These are phyloP conservation scores for Colletotrichum tabaci DNA, from an alignment of 2,329 filamentous ascomycete species.

Conservation along the genomic window DNA sequence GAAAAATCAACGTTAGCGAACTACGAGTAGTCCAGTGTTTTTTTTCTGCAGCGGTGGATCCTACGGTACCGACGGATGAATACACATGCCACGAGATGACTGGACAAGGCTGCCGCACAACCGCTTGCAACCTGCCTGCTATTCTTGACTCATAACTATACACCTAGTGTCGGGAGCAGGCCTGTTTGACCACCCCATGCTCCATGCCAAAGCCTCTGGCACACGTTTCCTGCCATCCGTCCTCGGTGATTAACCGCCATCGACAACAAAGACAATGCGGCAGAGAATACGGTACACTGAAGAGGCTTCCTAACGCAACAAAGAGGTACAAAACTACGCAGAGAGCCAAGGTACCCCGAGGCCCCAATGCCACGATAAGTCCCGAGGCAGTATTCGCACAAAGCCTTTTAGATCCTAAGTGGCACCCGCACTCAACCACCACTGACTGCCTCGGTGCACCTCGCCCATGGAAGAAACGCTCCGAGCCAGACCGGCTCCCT, in stretches of 20 bases:
- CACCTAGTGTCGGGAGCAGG: constrained; percentile 33
- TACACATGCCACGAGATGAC: constrained; percentile 25
- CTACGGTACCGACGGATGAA: constrained; percentile 28
- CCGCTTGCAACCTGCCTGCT: constrained; percentile 25
- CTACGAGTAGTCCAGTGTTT: constrained; percentile 20
- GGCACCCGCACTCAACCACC: background rate
- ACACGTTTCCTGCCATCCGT: constrained; percentile 20
- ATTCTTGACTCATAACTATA: constrained; percentile 41
- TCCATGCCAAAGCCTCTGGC: constrained; percentile 16
- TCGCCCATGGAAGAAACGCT: background rate
- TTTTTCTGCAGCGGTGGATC: constrained; percentile 22
- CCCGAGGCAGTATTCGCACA: background rate
- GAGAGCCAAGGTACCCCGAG: background rate
- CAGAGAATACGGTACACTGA: background rate
- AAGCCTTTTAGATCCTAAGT: background rate
- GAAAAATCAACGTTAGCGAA: constrained; percentile 28
- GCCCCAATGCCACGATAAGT: background rate
- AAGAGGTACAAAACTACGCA: background rate
- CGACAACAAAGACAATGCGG: constrained; percentile 15
- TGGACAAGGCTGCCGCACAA: constrained; percentile 39
- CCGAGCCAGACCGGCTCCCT: background rate
- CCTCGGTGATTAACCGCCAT: constrained; percentile 38
- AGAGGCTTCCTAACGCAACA: background rate
- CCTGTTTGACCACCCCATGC: constrained; percentile 38
- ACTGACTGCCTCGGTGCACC: background rate